A percentile compares a stretch with the other conserved stretches of the same genome.
Conservation (phyloP, 2,329 filamentous ascomycete genomes). For the Alternaria brassicae region DNA sequence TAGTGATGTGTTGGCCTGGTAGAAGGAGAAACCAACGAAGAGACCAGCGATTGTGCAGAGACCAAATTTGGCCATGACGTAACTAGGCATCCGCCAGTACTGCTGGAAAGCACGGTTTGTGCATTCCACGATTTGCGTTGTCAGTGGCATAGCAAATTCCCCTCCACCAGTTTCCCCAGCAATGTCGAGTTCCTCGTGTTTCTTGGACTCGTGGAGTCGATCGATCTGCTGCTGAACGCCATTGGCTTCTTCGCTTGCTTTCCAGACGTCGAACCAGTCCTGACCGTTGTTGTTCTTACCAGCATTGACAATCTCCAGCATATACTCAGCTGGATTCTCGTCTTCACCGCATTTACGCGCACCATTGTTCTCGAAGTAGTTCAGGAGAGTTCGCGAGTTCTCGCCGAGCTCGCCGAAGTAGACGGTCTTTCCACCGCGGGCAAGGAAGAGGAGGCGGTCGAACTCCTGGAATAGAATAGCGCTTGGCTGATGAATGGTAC, state of each 20-base stretch:
- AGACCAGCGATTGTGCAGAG: slow-evolving; percentile 37
- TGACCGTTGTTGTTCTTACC: slow-evolving; percentile 38
- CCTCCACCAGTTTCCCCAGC: slow-evolving; percentile 45
- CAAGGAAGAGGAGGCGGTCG: slow-evolving; percentile 54
- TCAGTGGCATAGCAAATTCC: slow-evolving; percentile 56
- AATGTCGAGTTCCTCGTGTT: slow-evolving; percentile 33
- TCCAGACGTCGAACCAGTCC: slow-evolving; percentile 55
- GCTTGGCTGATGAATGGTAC: slow-evolving; percentile 57
- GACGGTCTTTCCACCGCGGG: slow-evolving; percentile 54
- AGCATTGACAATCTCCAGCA: slow-evolving; percentile 62
- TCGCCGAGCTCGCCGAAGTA: slow-evolving; percentile 59
- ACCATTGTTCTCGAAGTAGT: slow-evolving; percentile 69
- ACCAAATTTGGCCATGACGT: slow-evolving; percentile 48
- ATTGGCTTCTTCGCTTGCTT: slow-evolving; percentile 26
- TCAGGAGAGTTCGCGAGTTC: slow-evolving; percentile 50
- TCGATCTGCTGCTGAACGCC: slow-evolving; percentile 50
- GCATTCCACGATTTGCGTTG: slow-evolving; percentile 44
- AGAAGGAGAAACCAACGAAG: slow-evolving; percentile 55
- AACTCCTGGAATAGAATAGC: slow-evolving; percentile 57
- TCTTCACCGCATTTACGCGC: slow-evolving; percentile 64
- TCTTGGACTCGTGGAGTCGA: slow-evolving; percentile 48
- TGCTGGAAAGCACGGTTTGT: slow-evolving; percentile 55
- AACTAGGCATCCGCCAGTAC: slow-evolving; percentile 56
- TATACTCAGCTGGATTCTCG: slow-evolving; percentile 79
- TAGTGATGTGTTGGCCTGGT: slow-evolving; percentile 42